These are phyloP conservation scores for Calamus simplicifolius DNA, from an alignment of 176 grass and related monocot species.

Conservation along the genomic window DNA sequence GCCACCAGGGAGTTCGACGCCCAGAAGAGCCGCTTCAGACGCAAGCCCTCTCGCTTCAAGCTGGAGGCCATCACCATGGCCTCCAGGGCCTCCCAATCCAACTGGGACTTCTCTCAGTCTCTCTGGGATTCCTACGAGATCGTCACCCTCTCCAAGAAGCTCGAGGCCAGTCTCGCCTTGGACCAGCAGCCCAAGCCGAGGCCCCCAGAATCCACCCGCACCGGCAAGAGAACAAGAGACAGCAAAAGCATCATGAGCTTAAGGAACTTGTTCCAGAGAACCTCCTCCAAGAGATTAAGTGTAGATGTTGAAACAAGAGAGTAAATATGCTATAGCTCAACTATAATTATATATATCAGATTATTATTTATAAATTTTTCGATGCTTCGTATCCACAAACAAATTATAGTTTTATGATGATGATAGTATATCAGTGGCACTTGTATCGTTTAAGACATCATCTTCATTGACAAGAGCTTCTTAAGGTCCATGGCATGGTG, in stretches of 20 bases:
- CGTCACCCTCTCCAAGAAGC: slow-evolving; percentile 47
- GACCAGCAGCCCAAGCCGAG: slow-evolving; percentile 11
- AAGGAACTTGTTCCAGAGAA: slow-evolving; percentile 35
- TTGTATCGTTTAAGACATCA: slow-evolving; percentile 18
- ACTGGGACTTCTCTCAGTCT: slow-evolving; percentile 61
- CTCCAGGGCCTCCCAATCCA: neutral
- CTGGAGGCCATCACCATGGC: slow-evolving; percentile 40
- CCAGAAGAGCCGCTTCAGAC: neutral
- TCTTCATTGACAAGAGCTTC: slow-evolving; percentile 60
- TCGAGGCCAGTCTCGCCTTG: slow-evolving; percentile 45
- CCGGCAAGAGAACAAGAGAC: slow-evolving; percentile 33
- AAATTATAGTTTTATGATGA: too few species aligned
- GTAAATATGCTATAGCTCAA: too few species aligned
- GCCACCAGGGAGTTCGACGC: slow-evolving; percentile 11
- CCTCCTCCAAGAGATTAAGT: slow-evolving; percentile 18
- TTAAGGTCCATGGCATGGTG: slow-evolving; percentile 44
- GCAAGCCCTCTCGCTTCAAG: slow-evolving; percentile 61
- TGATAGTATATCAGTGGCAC: too few species aligned
- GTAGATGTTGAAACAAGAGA: too few species aligned
- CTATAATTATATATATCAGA: too few species aligned
- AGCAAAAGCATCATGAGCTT: slow-evolving; percentile 53
- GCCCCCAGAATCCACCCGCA: neutral
- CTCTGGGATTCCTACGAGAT: slow-evolving; percentile 91
- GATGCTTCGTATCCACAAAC: too few species aligned
- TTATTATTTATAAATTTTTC: too few species aligned